Evolutionary conservation across 169 alveolate genomes (phyloP).

Genomic region (Plasmodium vivax): DNA sequence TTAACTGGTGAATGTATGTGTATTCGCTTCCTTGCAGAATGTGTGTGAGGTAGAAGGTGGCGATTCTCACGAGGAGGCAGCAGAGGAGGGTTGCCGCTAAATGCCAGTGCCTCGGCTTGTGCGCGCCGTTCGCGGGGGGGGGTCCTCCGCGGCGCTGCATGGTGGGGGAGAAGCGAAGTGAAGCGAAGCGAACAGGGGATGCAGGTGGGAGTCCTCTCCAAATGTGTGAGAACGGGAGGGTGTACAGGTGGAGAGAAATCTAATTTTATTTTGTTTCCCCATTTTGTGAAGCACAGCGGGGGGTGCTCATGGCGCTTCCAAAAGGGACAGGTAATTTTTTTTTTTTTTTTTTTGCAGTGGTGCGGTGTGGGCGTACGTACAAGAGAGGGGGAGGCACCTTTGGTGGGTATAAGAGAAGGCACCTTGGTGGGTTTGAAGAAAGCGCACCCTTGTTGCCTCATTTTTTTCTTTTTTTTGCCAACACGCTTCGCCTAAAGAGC

Average conservation of each 20-base stretch:
- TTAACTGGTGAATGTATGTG: constrained; percentile 30
- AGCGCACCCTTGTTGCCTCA: too few species aligned
- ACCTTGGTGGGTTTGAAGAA: not conserved
- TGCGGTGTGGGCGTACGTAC: not conserved
- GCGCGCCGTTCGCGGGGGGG: not conserved
- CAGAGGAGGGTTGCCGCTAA: constrained; percentile 4
- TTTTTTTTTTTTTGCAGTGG: not conserved
- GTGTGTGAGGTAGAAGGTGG: not conserved
- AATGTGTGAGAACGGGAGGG: not conserved
- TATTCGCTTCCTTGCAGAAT: constrained; percentile 27
- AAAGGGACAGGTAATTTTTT: not conserved
- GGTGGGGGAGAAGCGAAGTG: too few species aligned
- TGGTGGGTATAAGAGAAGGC: not conserved
- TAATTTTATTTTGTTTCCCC: not conserved
- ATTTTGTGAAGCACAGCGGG: not conserved
- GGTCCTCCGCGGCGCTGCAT: not conserved
- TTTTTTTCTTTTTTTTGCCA: too few species aligned
- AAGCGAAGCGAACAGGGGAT: not conserved
- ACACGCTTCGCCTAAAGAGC: too few species aligned
- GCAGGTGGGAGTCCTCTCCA: not conserved
- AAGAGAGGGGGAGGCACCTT: too few species aligned
- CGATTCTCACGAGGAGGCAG: constrained; percentile 15
- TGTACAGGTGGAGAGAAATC: not conserved
- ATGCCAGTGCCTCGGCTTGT: not conserved
- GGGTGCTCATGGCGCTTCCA: not conserved